phyloP scores from a whole-genome alignment of 1,284 basidiomycete genomes.

The Tilletia caries region DNA sequence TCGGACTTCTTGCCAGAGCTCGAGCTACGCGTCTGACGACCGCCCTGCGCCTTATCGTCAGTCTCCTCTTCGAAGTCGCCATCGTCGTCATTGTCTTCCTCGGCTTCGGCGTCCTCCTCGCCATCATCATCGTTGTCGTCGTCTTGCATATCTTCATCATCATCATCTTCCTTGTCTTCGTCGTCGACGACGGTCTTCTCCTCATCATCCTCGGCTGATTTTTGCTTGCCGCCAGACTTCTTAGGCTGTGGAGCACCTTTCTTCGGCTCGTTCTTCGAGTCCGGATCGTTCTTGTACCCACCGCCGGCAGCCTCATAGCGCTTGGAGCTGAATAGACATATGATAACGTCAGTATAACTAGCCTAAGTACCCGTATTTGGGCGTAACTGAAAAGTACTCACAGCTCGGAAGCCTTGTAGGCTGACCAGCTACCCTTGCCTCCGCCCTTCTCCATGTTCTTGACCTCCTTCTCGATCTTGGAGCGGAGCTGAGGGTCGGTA shows the following conservation, averaged over 20 bases:
- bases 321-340: background rate
- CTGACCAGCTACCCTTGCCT: slow-evolving; percentile 56
- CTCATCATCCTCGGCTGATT: background rate
- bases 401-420: slow-evolving; percentile 47
- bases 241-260: slow-evolving; percentile 6
- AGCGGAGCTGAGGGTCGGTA: slow-evolving; percentile 3
- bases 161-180: background rate
- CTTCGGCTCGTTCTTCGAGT: slow-evolving; percentile 13
- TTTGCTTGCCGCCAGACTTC: background rate
- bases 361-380: background rate
- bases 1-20: background rate
- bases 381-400: background rate
- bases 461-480: slow-evolving; percentile 37
- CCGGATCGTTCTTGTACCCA: background rate
- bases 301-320: slow-evolving; percentile 11
- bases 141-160: background rate
- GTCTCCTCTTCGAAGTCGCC: background rate
- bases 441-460: slow-evolving; percentile 56
- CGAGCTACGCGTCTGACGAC: background rate
- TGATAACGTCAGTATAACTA: background rate
- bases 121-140: background rate
- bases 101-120: background rate
- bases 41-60: background rate
- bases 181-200: slow-evolving; percentile 10
- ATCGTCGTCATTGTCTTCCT: background rate